A percentile compares a stretch with the other conserved stretches of the same genome.
These are phyloP conservation scores for Boletus eberwhitei DNA, from an alignment of 768 basidiomycete species.

Conservation along the genomic window DNA sequence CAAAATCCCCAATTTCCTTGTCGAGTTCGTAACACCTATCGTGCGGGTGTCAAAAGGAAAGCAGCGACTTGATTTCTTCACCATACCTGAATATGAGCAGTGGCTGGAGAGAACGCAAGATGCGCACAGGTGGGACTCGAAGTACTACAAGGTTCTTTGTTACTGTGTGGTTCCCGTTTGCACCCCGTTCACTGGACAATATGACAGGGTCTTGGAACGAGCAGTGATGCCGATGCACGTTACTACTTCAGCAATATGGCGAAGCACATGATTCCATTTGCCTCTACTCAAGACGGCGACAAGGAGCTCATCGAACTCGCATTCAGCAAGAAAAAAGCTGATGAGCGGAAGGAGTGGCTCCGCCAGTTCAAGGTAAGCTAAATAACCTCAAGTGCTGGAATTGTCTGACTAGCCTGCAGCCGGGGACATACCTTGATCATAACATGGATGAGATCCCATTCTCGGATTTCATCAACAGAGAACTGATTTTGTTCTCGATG, in stretches of 20 bases:
- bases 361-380: conserved; percentile 76
- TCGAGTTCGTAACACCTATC: conserved; percentile 98
- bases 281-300: conserved; percentile 75
- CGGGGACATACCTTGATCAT: conserved; percentile 93
- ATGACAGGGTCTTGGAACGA: conserved; percentile 90
- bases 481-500: conserved; percentile 98
- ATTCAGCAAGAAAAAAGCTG: conserved; percentile 99
- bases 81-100: conserved; percentile 92
- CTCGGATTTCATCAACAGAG: conserved; percentile 96
- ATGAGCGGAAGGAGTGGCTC: conserved; percentile 98
- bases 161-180: not conserved
- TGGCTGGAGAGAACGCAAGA: conserved; percentile 82
- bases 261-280: conserved; percentile 94
- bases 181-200: not conserved
- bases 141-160: conserved; percentile 91
- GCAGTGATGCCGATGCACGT: conserved; percentile 82
- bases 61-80: conserved; percentile 85
- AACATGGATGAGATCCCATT: conserved; percentile 80
- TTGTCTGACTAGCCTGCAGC: conserved; percentile 42
- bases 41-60: conserved; percentile 87
- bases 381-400: not conserved
- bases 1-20: conserved; percentile 85
- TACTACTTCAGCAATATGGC: conserved; percentile 90
- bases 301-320: conserved; percentile 91
- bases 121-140: conserved; percentile 80